Percentiles rank a stretch among this genome's conserved stretches.
phyloP scores from a whole-genome alignment of 768 basidiomycete species.

The Tubosaeta brunneosetosa region DNA sequence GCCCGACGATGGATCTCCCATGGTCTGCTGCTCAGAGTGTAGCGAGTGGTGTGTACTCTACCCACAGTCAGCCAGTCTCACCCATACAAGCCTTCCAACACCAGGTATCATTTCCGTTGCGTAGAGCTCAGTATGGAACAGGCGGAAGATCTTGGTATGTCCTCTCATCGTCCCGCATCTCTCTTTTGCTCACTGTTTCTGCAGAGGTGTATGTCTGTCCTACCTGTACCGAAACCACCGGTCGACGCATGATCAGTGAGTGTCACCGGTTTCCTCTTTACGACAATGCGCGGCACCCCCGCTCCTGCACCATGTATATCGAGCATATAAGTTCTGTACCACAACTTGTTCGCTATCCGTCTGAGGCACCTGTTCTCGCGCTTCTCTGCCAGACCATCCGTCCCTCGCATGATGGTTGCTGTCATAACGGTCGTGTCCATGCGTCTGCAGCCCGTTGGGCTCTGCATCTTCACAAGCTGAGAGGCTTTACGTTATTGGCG shows the following conservation, averaged over 20 bases:
- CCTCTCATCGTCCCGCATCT: neutral
- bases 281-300: constrained; percentile 21
- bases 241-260: constrained; percentile 74
- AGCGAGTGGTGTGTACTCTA: constrained; percentile 55
- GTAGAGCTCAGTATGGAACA: constrained; percentile 55
- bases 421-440: constrained; percentile 32
- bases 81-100: neutral
- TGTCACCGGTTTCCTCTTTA: constrained; percentile 39
- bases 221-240: constrained; percentile 55
- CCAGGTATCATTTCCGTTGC: constrained; percentile 84
- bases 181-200: constrained; percentile 13
- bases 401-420: constrained; percentile 27
- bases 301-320: constrained; percentile 31
- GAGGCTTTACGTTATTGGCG: constrained; percentile 33
- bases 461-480: constrained; percentile 31
- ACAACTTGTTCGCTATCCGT: constrained; percentile 34
- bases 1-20: constrained; percentile 74
- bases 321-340: constrained; percentile 34
- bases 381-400: constrained; percentile 32
- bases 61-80: constrained; percentile 3
- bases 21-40: constrained; percentile 73
- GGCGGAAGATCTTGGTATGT: constrained; percentile 78
- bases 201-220: constrained; percentile 59
- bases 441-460: constrained; percentile 17
- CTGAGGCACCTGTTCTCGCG: constrained; percentile 29